Percentiles rank a stretch among this genome's conserved stretches.
These are phyloP conservation scores for Pseudocohnilembus persalinus DNA, from an alignment of 169 alveolate genomes.

Conservation along the genomic window DNA sequence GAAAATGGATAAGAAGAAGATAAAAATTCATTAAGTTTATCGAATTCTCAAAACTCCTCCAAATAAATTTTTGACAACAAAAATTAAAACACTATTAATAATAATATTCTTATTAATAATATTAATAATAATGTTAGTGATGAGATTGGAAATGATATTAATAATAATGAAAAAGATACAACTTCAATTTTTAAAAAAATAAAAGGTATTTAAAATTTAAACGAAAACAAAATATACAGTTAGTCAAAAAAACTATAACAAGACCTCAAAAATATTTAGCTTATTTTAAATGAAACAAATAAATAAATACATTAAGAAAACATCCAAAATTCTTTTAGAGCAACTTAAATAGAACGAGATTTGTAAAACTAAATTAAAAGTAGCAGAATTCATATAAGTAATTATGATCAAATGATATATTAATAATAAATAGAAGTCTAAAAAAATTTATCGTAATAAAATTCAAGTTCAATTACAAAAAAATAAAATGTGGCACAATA, in stretches of 20 bases:
- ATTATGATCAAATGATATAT: background rate
- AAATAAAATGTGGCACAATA: no score
- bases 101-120: no score
- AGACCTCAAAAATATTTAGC: background rate
- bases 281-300: background rate
- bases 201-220: background rate
- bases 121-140: no score
- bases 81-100: background rate
- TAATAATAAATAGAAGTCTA: background rate
- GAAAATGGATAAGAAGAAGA: no score
- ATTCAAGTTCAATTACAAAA: background rate
- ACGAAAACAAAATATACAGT: background rate
- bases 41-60: no score
- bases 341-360: no score
- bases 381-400: background rate
- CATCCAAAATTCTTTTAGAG: background rate
- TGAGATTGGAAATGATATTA: background rate
- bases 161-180: no score
- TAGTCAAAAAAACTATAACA: background rate
- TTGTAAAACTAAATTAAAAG: background rate
- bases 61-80: no score
- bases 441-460: background rate
- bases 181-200: no score
- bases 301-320: no score
- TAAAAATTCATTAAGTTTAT: no score